phyloP scores from a whole-genome alignment of 225 moss, liverwort and hornwort genomes.

The Physcomitrellopsis africana region DNA sequence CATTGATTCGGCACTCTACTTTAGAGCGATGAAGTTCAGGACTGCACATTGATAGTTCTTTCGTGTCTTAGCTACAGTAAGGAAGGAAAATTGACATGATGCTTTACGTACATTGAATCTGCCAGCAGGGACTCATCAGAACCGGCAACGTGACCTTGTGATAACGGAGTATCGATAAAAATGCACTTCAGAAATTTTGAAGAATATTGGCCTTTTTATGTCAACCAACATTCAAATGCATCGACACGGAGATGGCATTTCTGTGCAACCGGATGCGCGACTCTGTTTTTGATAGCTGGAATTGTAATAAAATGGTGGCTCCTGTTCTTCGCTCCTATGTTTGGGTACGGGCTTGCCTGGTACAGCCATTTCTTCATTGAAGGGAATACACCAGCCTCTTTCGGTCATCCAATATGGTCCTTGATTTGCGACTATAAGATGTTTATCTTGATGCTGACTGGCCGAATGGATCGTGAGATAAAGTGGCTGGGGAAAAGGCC shows the following conservation, averaged over 20 bases:
- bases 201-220: slow-evolving; percentile 97
- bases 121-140: background rate
- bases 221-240: slow-evolving; percentile 88
- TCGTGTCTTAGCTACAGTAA: too few relatives aligned
- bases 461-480: slow-evolving; percentile 90
- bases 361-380: slow-evolving; percentile 96
- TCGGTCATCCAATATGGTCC: slow-evolving; percentile 91
- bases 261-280: slow-evolving; percentile 63
- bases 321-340: slow-evolving; percentile 72
- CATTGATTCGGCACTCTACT: too few relatives aligned
- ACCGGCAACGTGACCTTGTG: background rate
- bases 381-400: slow-evolving; percentile 76
- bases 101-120: too few relatives aligned
- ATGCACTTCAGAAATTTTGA: slow-evolving; percentile 92
- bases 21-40: too few relatives aligned
- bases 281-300: slow-evolving; percentile 71
- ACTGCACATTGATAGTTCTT: too few relatives aligned
- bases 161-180: slow-evolving; percentile 22
- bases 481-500: slow-evolving; percentile 94
- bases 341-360: slow-evolving; percentile 91
- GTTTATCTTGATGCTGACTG: slow-evolving; percentile 86
- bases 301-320: slow-evolving; percentile 83
- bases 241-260: slow-evolving; percentile 82
- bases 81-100: too few relatives aligned
- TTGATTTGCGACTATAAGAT: slow-evolving; percentile 91